Conservation (phyloP, 176 grass and related monocot species). For the Juncus inflexus region DNA sequence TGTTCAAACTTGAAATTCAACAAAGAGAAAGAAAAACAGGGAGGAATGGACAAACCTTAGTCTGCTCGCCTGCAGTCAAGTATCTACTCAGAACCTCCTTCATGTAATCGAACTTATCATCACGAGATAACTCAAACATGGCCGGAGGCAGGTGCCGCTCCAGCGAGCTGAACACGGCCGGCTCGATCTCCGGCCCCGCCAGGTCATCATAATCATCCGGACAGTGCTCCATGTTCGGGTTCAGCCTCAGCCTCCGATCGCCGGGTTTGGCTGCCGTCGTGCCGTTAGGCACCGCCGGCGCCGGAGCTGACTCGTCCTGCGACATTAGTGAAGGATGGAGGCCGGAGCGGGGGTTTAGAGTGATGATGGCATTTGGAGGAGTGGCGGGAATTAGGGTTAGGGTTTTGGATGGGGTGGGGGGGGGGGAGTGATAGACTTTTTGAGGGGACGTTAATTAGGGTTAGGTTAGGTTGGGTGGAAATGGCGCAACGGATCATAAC, state of each 20-base stretch:
- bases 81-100: conserved; percentile 27
- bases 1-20: too few relatives aligned
- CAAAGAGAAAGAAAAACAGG: neutral
- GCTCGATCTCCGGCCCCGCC: conserved; percentile 15
- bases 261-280: conserved; percentile 2
- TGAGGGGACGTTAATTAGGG: too few relatives aligned
- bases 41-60: conserved; percentile 17
- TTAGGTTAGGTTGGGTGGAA: too few relatives aligned
- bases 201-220: conserved; percentile 29
- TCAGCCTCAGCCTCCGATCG: conserved; percentile 28
- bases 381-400: too few relatives aligned
- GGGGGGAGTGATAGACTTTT: too few relatives aligned
- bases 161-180: conserved; percentile 28
- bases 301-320: too few relatives aligned
- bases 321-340: too few relatives aligned
- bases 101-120: conserved; percentile 29
- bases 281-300: neutral
- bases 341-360: too few relatives aligned
- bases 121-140: conserved; percentile 18
- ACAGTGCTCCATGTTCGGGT: conserved; percentile 19
- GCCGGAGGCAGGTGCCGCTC: conserved; percentile 27
- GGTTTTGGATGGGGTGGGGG: too few relatives aligned
- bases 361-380: too few relatives aligned
- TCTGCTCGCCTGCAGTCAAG: conserved; percentile 19
- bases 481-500: too few relatives aligned